Base-by-base conservation (phyloP, 305 asterid genomes). In the Solanum hybrid region DNA sequence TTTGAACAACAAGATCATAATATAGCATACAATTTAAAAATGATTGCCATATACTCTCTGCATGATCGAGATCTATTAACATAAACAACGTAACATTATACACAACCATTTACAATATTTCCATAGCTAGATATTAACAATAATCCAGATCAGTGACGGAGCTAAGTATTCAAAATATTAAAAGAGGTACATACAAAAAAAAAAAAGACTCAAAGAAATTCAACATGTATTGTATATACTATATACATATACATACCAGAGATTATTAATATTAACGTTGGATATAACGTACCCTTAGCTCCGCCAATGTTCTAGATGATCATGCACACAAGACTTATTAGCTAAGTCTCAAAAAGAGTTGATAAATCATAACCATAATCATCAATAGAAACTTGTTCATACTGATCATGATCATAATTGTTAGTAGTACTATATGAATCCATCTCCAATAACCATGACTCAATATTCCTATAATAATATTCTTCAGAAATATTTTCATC, bases 401-500 rank as follows among this genome's bases (percentile, higher is more conserved):
- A 93, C 24, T 56, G 71, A 56, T 20, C 71, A 20, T 60, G 71
- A 60, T 60, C 71, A 60, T 60, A 60, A 60, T 60, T 60, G 7
- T 20, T 20, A 10, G n/a, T 26, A 40, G 6, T 26, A 38, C 1
- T 46, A 84, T 31, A 88, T 17, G 90, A 89, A 12, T 93, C 98
- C 89, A 91, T 93, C 90, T 93, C 95, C 89, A 92, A 80, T n/a
- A 93, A 90, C 93, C 94, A 90, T 56, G 93, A 89, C 86, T 95
- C 98, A 3, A 95, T 88, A 66, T 92, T 96, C 38, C 89, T 85
- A 78, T 73, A 91, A 22, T 79, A 35, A 79, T n/a, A 24, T n/a
- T 80, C 78, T 9, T 92, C 89, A 9, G 91, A 79, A 40, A 89
- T 87, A 27, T 90, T 42, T 1, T 42, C 85, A 26, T 91, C 93